These are phyloP conservation scores for Aspergillus sp. DNA, from an alignment of 2,329 filamentous ascomycete species.

Conservation along the genomic window DNA sequence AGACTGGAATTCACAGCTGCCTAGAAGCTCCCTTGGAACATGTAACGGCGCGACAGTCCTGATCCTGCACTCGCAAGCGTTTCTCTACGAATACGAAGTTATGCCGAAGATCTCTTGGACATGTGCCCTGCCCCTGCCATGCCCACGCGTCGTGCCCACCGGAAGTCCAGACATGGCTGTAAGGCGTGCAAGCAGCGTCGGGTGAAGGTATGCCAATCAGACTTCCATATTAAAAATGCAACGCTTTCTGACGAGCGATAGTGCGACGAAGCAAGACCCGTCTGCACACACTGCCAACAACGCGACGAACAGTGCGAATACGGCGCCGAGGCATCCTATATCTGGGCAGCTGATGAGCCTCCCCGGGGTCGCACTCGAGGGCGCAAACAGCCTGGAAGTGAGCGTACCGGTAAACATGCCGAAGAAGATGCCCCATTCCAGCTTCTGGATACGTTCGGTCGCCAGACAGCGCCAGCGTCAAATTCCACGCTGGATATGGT, in stretches of 20 bases:
- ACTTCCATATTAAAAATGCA: not conserved
- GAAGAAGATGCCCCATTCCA: not conserved
- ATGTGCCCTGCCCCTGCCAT: not conserved
- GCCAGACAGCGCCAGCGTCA: not conserved
- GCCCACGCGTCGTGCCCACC: constrained; percentile 20
- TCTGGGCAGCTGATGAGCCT: constrained; percentile 13
- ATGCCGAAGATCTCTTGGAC: not conserved
- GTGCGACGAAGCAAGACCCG: constrained; percentile 24
- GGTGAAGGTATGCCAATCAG: constrained; percentile 20
- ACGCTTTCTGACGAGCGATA: not conserved
- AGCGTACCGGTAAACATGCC: too few relatives aligned
- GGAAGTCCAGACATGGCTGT: constrained; percentile 26
- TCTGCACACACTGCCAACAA: constrained; percentile 19
- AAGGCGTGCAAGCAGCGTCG: constrained; percentile 22
- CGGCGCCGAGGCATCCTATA: constrained; percentile 10
- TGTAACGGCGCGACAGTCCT: too few relatives aligned
- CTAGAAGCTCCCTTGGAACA: too few relatives aligned
- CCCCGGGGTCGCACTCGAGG: not conserved
- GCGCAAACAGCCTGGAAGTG: not conserved
- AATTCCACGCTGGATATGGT: constrained; percentile 16
- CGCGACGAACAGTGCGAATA: constrained; percentile 21
- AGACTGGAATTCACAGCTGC: too few relatives aligned
- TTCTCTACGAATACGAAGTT: not conserved
- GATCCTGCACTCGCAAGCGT: too few relatives aligned
- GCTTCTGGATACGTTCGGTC: not conserved